Evolutionary conservation across 441 rosid genomes (phyloP).

Genomic region (Eutrema salsugineum): DNA sequence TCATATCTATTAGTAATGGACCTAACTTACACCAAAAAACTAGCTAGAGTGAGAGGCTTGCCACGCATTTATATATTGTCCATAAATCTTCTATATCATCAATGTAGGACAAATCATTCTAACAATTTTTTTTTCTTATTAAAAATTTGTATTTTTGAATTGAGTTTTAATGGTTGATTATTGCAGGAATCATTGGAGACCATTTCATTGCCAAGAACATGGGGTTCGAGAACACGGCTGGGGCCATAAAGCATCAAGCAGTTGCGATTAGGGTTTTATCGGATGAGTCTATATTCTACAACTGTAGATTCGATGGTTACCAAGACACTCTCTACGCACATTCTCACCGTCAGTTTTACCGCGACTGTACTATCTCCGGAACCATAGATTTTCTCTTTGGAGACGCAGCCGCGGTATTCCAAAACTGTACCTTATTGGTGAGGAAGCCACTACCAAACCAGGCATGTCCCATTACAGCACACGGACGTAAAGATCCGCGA

Average conservation of each 20-base stretch:
- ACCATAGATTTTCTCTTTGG: constrained; percentile 94
- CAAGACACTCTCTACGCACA: constrained; percentile 91
- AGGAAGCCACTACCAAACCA: constrained; percentile 69
- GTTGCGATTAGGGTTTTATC: constrained; percentile 77
- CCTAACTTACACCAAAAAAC: too few relatives aligned
- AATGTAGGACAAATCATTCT: too few relatives aligned
- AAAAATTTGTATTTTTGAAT: neutral
- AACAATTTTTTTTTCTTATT: neutral
- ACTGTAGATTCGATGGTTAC: constrained; percentile 77
- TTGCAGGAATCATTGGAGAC: constrained; percentile 28
- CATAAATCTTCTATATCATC: too few relatives aligned
- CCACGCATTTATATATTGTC: too few relatives aligned
- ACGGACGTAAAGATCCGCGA: constrained; percentile 82
- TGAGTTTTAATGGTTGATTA: neutral
- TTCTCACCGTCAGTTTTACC: constrained; percentile 82
- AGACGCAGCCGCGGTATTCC: constrained; percentile 66
- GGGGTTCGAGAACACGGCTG: constrained; percentile 76
- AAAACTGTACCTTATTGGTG: constrained; percentile 59
- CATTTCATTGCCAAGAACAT: constrained; percentile 72
- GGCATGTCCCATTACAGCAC: constrained; percentile 69
- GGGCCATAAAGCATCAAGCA: constrained; percentile 77
- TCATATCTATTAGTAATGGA: too few relatives aligned
- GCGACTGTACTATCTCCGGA: constrained; percentile 74
- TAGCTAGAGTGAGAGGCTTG: too few relatives aligned
- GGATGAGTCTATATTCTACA: constrained; percentile 62